Evolutionary conservation across 1,284 basidiomycete genomes (phyloP).

Genomic region (Entoloma clypeatum): DNA sequence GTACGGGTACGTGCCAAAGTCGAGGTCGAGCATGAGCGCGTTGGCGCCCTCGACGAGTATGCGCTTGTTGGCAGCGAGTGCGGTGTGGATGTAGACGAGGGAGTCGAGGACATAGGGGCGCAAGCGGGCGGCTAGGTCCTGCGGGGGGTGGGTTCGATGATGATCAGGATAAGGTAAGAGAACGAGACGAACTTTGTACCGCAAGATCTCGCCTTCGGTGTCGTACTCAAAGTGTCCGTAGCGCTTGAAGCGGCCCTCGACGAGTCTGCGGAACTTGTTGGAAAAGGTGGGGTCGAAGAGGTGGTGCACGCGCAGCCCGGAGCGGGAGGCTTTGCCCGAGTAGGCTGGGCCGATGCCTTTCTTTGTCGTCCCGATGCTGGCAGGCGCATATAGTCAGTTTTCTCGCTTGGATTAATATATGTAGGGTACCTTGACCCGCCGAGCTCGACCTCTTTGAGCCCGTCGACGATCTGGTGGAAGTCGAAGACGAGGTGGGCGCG

Average conservation of each 20-base stretch:
- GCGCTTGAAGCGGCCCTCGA: constrained; percentile 96
- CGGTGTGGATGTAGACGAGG: constrained; percentile 80
- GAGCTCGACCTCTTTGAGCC: constrained; percentile 95
- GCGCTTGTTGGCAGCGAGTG: constrained; percentile 71
- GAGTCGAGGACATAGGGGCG: constrained; percentile 89
- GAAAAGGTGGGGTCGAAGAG: constrained; percentile 91
- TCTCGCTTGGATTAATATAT: constrained; percentile 6
- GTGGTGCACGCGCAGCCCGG: constrained; percentile 94
- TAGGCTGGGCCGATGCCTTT: constrained; percentile 99
- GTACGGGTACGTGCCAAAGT: constrained; percentile 97
- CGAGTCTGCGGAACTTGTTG: constrained; percentile 89
- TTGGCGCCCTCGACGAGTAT: constrained; percentile 97
- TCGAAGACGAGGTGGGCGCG: constrained; percentile 97
- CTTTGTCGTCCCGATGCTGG: constrained; percentile 94
- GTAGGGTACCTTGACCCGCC: constrained; percentile 73
- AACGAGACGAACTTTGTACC: constrained; percentile 70
- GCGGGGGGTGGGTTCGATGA: constrained; percentile 1
- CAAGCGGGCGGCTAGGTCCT: constrained; percentile 84
- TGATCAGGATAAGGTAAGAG: not conserved
- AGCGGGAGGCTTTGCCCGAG: constrained; percentile 95
- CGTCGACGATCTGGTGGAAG: constrained; percentile 99
- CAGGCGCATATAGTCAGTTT: constrained; percentile 5
- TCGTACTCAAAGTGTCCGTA: constrained; percentile 99
- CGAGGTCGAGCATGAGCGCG: constrained; percentile 96
- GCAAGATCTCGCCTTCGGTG: constrained; percentile 92